Conservation (phyloP, 1,139 yeast genomes). For the Sugiyamaella japonica region DNA sequence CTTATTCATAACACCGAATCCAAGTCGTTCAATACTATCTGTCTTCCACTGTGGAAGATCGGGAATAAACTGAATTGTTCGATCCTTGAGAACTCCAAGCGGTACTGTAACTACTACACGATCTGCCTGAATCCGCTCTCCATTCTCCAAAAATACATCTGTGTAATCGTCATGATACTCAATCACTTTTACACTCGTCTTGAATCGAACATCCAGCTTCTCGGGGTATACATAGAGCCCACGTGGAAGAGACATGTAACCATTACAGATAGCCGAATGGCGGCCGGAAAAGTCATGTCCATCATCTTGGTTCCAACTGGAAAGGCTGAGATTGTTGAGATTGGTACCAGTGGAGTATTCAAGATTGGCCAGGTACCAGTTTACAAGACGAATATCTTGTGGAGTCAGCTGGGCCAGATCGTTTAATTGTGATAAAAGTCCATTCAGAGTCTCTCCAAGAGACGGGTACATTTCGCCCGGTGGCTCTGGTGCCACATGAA, state of each 20-base stretch:
- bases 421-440: conserved; percentile 38
- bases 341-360: conserved; percentile 44
- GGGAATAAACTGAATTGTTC: conserved; percentile 45
- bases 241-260: conserved; percentile 41
- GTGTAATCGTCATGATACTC: conserved; percentile 40
- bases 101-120: conserved; percentile 46
- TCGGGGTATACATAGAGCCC: conserved; percentile 45
- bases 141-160: conserved; percentile 42
- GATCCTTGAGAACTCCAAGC: conserved; percentile 45
- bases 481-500: conserved; percentile 43
- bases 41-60: conserved; percentile 47
- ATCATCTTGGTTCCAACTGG: conserved; percentile 47
- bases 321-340: conserved; percentile 41
- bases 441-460: conserved; percentile 43
- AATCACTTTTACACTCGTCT: conserved; percentile 43
- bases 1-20: conserved; percentile 46
- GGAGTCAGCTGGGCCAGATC: conserved; percentile 39
- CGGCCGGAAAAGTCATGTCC: conserved; percentile 45
- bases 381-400: conserved; percentile 41
- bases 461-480: conserved; percentile 41
- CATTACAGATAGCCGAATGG: conserved; percentile 43
- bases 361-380: conserved; percentile 47
- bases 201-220: conserved; percentile 45
- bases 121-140: conserved; percentile 44
- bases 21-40: conserved; percentile 44